Evolutionary conservation across 1,284 basidiomycete species (phyloP), one percentile per base, ranked within the genome.

Genomic region (Malassezia psittaci): DNA sequence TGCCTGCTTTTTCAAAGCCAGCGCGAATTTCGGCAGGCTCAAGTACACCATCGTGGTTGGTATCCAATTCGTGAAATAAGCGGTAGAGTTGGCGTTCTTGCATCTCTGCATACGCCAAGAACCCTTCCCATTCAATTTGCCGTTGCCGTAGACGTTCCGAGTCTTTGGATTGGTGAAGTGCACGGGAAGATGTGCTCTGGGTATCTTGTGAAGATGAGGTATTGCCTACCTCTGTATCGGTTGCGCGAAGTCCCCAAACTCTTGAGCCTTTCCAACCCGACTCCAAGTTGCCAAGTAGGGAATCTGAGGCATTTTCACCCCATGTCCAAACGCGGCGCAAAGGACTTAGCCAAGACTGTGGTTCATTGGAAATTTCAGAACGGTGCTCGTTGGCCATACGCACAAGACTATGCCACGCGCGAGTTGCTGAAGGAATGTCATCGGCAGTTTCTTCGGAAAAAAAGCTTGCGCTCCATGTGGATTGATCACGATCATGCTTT

Each of bases 111-210:
- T 73, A 74, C 18, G 67, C 64, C 21, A 74, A 56, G 50, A 74
- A 74, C 1, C 70, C 72, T 39, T 74, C 70, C 72, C 72, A 74
- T 46, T 74, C 72, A 36, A 74, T 69, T 54, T 69, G 65, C 13
- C 67, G 57, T 54, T 72, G 67, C 4, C 69, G 54, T 5, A 54
- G 56, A 18, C 68, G 69, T 62, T 42, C 62, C 66, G 29, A 59
- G 39, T 59, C 47, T 36, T 65, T 51, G 9, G 62, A 61, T 16
- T 53, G 32, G 4, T 29, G 24, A 29, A 29, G 24, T 29, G 24
- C 24, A 29, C 13, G 15, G 5, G 47, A 9, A 52, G 58, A 3
- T 6, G 33, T 11, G 24, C 36, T 13, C 11, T 48, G 52, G 46
- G 52, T 54, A 54, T 54, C 47, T 16, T 47, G 41, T 10, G 21